Base-by-base conservation (phyloP, 495 filamentous ascomycete species). In the Hypoxylon crocopeplum region DNA sequence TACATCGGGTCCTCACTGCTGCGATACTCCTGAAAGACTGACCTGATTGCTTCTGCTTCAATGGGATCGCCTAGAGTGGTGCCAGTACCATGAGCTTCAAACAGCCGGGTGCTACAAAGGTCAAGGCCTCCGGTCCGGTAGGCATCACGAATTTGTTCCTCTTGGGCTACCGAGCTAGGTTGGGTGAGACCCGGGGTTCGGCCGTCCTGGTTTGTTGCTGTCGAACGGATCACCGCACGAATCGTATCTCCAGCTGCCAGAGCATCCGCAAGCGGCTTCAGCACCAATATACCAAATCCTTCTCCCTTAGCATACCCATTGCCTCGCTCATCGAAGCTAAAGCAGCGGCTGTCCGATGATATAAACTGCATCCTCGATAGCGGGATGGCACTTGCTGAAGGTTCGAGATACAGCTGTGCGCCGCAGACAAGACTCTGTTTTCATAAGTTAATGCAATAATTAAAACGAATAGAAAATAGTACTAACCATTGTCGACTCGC, bases 11-110 rank as follows among this genome's bases (percentile, higher is more conserved):
- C 37, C 4, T 24, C n/a, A 11, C 1, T 0, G 1, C 5, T 7
- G 1, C 49, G 25, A 8, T 27, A 8, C 3, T 27, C 24, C 24
- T 27, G 24, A 15, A 53, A 53, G 1, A 15, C 19, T 8, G 3
- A 2, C 1, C 33, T 47, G 24, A 64, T 58, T 0, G 59, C 60
- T 15, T 47, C n/a, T 2, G 48, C 56, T 56, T 83, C 77, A 0
- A 71, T 61, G 0, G 79, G 80, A 52, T 86, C 84, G 0, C 51
- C 51, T 0, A 71, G 71, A 3, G 49, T 61, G 0, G 85, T 87
- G 1, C 84, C 84, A 0, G 82, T 86, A 5, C 81, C 78, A 34
- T 34, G 32, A 34, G 32, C 32, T 13, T 34, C 32, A 13, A 34
- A 34, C 4, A 12, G n/a, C n/a, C 32, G 7, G 8, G 32, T 34